Evolutionary conservation across 176 grass and related monocot genomes (phyloP), one percentile per base, ranked within the genome.

Genomic region (Juncus inflexus): DNA sequence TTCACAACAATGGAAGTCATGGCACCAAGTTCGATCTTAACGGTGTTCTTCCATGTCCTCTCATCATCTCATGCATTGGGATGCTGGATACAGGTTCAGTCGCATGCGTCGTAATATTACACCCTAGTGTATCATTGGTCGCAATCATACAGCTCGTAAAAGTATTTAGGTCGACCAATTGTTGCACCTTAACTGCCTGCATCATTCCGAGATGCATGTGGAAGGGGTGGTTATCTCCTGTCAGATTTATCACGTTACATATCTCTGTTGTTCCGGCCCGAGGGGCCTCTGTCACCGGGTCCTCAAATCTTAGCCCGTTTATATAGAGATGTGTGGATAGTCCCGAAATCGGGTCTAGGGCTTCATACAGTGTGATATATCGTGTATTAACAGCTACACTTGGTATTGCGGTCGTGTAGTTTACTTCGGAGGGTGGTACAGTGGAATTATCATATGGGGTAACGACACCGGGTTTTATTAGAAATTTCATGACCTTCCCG

Each of bases 241-340:
- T 97, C 12, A 97, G 85, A 71, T 97, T 97, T 79, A 97, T 97
- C 66, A 97, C 83, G 3, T 82, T 66, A 87, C 92, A 97, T 0
- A 91, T 6, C 79, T 97, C 92, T 35, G 65, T 62, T 40, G 84
- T 74, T 10, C 92, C 92, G 14, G 78, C 82, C 64, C 9, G 35
- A n/a, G 87, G 79, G 49, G 77, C 83, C 79, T 97, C 87, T 61
- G 92, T 97, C 63, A 78, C 92, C 9, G 84, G 87, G 4, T 85
- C 84, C 15, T 55, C 58, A 77, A 64, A 89, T 59, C 82, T 77
- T 9, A 1, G 2, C 42, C 49, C 92, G 77, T 97, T 97, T 28
- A 28, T 28, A 28, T 58, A 91, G 74, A 81, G 78, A 91, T 72
- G 91, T 63, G 70, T 88, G 87, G 55, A 87, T 97, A 51, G 92